A percentile compares a stretch with the other conserved stretches of the same genome.
These are phyloP conservation scores for Daldinia childiae DNA, from an alignment of 495 filamentous ascomycete genomes.

Conservation along the genomic window DNA sequence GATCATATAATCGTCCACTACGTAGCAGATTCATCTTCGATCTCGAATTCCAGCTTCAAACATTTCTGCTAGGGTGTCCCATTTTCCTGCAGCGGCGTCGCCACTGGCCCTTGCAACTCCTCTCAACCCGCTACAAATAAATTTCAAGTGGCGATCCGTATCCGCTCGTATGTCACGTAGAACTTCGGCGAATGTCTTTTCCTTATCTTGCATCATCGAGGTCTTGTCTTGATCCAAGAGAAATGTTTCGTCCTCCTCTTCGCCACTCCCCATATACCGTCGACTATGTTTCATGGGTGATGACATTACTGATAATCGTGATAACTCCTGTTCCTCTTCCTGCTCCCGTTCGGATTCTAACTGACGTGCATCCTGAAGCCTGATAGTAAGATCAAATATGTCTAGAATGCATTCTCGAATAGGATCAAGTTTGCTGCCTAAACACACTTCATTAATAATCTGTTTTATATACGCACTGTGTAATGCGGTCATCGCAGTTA, in stretches of 20 bases:
- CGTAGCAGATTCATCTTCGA: slow-evolving; percentile 19
- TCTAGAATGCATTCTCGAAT: slow-evolving; percentile 73
- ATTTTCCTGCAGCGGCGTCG: slow-evolving; percentile 59
- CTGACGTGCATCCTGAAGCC: slow-evolving; percentile 58
- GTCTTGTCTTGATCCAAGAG: slow-evolving; percentile 43
- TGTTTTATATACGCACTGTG: slow-evolving; percentile 71
- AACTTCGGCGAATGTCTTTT: slow-evolving; percentile 50
- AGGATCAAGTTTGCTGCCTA: slow-evolving; percentile 68
- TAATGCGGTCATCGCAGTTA: slow-evolving; percentile 80
- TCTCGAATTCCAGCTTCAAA: slow-evolving; percentile 60
- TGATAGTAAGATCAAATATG: slow-evolving; percentile 66
- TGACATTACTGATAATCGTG: slow-evolving; percentile 46
- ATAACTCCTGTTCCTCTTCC: slow-evolving; percentile 54
- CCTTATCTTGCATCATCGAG: slow-evolving; percentile 42
- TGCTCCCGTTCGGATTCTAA: slow-evolving; percentile 50
- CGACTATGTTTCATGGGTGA: slow-evolving; percentile 33
- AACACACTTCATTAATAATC: slow-evolving; percentile 71
- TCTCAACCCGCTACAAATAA: slow-evolving; percentile 63
- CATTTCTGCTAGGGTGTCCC: slow-evolving; percentile 69
- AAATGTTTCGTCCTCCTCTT: slow-evolving; percentile 54
- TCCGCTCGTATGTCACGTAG: slow-evolving; percentile 57
- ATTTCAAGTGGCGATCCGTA: slow-evolving; percentile 61
- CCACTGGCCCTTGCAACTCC: slow-evolving; percentile 68
- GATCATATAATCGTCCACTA: not conserved
- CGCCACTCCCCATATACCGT: slow-evolving; percentile 47